A percentile compares a stretch with the other conserved stretches of the same genome.
phyloP scores from a whole-genome alignment of 2,329 filamentous ascomycete genomes.

The Xenosphaeropsis pyriputrescens region DNA sequence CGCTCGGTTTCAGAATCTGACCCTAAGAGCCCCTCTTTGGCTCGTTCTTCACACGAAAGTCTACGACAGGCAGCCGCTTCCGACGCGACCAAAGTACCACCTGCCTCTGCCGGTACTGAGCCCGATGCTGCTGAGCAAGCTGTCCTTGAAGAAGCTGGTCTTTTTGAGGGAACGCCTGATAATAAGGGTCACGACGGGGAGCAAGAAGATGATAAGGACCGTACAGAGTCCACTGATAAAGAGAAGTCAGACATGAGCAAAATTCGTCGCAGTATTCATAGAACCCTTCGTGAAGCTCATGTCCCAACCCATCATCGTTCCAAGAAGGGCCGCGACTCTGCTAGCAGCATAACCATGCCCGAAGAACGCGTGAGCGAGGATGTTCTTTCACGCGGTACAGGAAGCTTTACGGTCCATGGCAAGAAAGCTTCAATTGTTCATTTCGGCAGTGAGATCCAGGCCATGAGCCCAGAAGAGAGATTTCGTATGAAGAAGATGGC shows the following conservation, averaged over 20 bases:
- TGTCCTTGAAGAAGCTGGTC: constrained; percentile 50
- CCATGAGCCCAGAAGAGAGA: constrained; percentile 59
- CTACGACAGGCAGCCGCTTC: constrained; percentile 5
- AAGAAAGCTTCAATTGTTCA: constrained; percentile 97
- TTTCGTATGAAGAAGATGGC: constrained; percentile 45
- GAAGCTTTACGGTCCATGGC: constrained; percentile 90
- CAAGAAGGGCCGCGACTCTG: constrained; percentile 62
- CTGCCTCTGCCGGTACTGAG: constrained; percentile 15
- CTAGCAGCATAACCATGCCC: constrained; percentile 35
- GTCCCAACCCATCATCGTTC: constrained; percentile 53
- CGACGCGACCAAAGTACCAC: background rate
- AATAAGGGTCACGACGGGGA: constrained; percentile 19
- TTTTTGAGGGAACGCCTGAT: constrained; percentile 33
- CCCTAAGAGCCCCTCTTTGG: constrained; percentile 15
- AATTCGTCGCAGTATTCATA: constrained; percentile 74
- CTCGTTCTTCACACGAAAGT: constrained; percentile 19
- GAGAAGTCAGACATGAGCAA: constrained; percentile 24
- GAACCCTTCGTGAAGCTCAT: constrained; percentile 71
- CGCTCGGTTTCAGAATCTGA: constrained; percentile 27
- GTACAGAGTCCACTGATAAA: constrained; percentile 10
- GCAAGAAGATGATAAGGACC: constrained; percentile 9
- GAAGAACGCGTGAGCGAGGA: constrained; percentile 38
- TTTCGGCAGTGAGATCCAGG: constrained; percentile 86
- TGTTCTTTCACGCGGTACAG: constrained; percentile 62
- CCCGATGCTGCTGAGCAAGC: constrained; percentile 52